Base-by-base conservation (phyloP, 1,284 basidiomycete species). In the Dichomitus squalens region DNA sequence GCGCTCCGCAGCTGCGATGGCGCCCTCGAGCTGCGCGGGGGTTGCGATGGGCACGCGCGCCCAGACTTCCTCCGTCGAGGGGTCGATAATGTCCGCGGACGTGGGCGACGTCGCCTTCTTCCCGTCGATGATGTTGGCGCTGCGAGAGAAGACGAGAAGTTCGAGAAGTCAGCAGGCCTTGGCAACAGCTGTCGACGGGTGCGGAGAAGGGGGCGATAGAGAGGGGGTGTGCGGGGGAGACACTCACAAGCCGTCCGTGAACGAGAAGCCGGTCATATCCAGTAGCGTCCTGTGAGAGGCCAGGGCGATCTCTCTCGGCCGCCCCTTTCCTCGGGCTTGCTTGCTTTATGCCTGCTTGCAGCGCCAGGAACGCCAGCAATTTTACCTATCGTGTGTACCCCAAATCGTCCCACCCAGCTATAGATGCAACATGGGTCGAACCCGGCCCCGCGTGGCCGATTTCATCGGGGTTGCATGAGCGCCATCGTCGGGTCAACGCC, bases 41-140 rank as follows among this genome's bases (percentile, higher is more conserved):
- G 51, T 57, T 14, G 62, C 62, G 16, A 56, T 34, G 25, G 62
- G 62, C 4, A 57, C 62, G 20, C 53, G 39, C 7, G 60, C 44
- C 38, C 59, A 39, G 34, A 53, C 48, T 14, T 51, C 38, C 44
- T 54, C 58, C 7, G 59, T 64, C n/a, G 62, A 40, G 9, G 62
- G 62, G 46, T 64, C 59, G 33, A 61, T 20, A 35, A 64, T 40
- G 9, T 49, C 41, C 16, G 36, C 34, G 12, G 50, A 34, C 2
- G 41, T 49, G 21, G 53, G 53, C 14, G 58, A 55, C 4, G 40
- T 16, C 4, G 21, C 38, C 21, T 55, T 59, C 40, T 49, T 46
- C 11, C 58, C 58, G 47, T 53, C 47, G 25, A 59, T 53, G 47
- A 59, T 53, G 47, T 53, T 29, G 11, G 53, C 44, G 33, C 53